Evolutionary conservation across 345 rosid species (phyloP), one percentile per base, ranked within the genome.

Genomic region (Pelargonium nanum): DNA sequence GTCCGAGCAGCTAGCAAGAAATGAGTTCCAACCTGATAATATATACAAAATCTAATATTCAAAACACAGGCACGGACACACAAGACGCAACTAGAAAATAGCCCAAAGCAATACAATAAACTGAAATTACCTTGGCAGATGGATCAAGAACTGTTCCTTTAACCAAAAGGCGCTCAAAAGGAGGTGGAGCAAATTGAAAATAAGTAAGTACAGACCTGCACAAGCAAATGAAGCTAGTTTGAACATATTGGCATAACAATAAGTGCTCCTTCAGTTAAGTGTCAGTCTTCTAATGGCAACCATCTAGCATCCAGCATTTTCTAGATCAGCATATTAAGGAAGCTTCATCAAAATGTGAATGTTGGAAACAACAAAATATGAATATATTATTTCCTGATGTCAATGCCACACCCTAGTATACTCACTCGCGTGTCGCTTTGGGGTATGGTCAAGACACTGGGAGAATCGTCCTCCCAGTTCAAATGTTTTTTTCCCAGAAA

Each of bases 181-280:
- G 96, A 59, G 95, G 84, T 2, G 93, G 93, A 65, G 95, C 85
- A 70, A 81, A 75, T 70, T 78, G 69, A 70, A 92, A 89, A 75
- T 89, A 92, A 65, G 55, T 63, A 57, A 81, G 76, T 23, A 85
- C 69, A 72, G 87, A 80, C 86, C 98, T 91, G 82, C 59, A 74
- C 24, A 68, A 70, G 57, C 57, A 19, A 26, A 70, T 63, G 25
- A 65, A 32, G 56, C 19, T 55, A 26, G 45, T 20, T 19, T 60
- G 51, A 58, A 32, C 22, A 34, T 19, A 28, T 23, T 26, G 57
- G 57, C 24, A 50, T 6, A 20, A n/a, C 2, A 15, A 34, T 44
- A 10, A 65, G 40, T 62, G 10, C 4, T 6, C 7, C 25, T 25
- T 2, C 9, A 40, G 48, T n/a, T n/a, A n/a, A n/a, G n/a, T n/a